Evolutionary conservation across 2,329 filamentous ascomycete genomes (phyloP), one percentile per base, ranked within the genome.

Genomic region (Phyllosticta citriasiana): DNA sequence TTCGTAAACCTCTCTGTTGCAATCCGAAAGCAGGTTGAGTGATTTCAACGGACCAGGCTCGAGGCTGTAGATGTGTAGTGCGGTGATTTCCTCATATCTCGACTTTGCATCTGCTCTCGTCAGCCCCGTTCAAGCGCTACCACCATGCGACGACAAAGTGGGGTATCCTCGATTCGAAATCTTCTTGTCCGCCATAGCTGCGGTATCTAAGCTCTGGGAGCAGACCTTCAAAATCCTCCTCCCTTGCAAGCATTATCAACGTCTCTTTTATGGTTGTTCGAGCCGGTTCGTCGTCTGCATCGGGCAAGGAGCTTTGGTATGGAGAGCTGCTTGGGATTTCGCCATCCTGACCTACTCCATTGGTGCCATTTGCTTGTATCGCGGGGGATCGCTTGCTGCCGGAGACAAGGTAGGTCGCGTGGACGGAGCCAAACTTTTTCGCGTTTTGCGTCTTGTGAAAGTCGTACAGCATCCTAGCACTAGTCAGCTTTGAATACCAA

Each of bases 371-470:
- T 26, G 55, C 14, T 8, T 54, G 59, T 47, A n/a, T 47, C 14
- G 47, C 53, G 12, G 33, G 72, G 19, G 71, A 69, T 59, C 74
- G 79, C 68, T 84, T 88, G 24, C 78, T 82, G 50, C 93, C 94
- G 57, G 86, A 88, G 54, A 99, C 72, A 56, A 97, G 78, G 74
- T 97, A 99, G n/a, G 91, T 97, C 53, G 93, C 94, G 76, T 95
- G 84, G n/a, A 97, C 79, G 26, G 85, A 87, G 24, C 84, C 82
- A 0, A 88, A 81, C 63, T 85, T 88, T 73, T 88, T 89, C 60
- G 78, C 80, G 73, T 91, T 96, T 71, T 96, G 88, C 61, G 80
- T 83, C 64, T 82, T 80, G 72, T 97, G 84, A 67, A 96, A 97
- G 33, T 96, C 89, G 74, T 84, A 95, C 16, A 92, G 84, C 83